Evolutionary conservation across 768 basidiomycete genomes (phyloP), one percentile per base, ranked within the genome.

Genomic region (Terana coerulea): DNA sequence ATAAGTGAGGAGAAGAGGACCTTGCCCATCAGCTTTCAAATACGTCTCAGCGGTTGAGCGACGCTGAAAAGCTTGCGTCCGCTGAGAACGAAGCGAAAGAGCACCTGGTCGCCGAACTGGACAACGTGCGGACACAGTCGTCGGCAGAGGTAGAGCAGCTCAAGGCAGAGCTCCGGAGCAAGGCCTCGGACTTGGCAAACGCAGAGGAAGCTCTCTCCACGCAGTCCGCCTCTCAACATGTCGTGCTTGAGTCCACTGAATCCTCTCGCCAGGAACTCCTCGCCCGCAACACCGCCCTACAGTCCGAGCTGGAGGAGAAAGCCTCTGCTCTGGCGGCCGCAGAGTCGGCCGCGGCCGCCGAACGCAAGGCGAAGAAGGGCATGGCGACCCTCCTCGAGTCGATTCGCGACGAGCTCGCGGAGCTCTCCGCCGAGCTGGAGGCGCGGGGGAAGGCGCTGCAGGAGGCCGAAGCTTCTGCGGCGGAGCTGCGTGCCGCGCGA

Each of bases 291-390:
- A 36, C 30, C 4, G 14, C 35, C 15, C 28, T 49, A 14, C 35
- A 25, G 19, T 49, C 48, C 28, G 36, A 49, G 37, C 6, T 49
- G 15, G 35, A 49, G 15, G 10, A 19, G 17, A 40, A 28, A 28
- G n/a, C 14, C 3, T n/a, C 22, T 25, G 29, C 48, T 9, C 37
- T 49, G 28, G 17, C 17, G 12, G 29, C 51, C 2, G 19, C 25
- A 2, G 51, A 52, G 35, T 12, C 24, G 12, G 34, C n/a, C 11
- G 22, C 47, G 5, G 44, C 30, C 5, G 30, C 37, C 15, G 51
- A 44, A 22, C 51, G 34, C 10, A 26, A 36, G 8, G 51, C 51
- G 9, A 49, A 49, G 39, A 39, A 22, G 26, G 48, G 41, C 19
- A 49, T 49, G 48, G 29, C 36, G 37, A 11, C n/a, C 5, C 24